These are phyloP conservation scores for Cicer bijugum DNA, from an alignment of 306 rosid genomes.

Conservation along the genomic window DNA sequence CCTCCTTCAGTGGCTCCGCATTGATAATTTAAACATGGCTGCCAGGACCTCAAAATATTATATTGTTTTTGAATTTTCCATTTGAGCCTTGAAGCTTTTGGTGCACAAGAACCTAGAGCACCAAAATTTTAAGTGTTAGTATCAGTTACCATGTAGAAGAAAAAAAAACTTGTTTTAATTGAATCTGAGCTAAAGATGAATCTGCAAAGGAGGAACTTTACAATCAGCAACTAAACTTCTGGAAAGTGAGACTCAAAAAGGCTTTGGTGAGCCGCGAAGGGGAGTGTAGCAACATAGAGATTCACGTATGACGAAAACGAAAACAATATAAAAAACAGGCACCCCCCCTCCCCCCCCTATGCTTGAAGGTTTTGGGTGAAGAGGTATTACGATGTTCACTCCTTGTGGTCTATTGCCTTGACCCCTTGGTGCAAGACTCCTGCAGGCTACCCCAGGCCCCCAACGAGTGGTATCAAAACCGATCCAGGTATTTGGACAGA, in stretches of 20 bases:
- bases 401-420: neutral
- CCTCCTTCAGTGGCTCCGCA: conserved; percentile 45
- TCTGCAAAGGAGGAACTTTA: neutral
- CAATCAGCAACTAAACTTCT: neutral
- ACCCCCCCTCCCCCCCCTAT: neutral
- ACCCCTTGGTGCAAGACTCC: neutral
- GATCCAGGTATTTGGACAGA: neutral
- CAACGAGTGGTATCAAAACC: neutral
- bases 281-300: neutral
- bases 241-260: conserved; percentile 1
- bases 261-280: neutral
- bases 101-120: conserved; percentile 50
- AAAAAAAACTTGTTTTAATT: neutral
- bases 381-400: neutral
- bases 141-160: conserved; percentile 20
- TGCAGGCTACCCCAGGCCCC: neutral
- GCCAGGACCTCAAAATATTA: conserved; percentile 45
- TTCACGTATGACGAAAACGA: neutral
- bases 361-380: neutral
- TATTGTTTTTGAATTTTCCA: conserved; percentile 50
- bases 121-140: conserved; percentile 32
- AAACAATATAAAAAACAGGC: too few relatives aligned
- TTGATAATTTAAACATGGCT: conserved; percentile 18
- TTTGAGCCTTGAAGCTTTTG: conserved; percentile 53
- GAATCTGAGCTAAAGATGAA: neutral